These are phyloP conservation scores for Casuarina glauca DNA, from an alignment of 306 rosid genomes.

Conservation along the genomic window DNA sequence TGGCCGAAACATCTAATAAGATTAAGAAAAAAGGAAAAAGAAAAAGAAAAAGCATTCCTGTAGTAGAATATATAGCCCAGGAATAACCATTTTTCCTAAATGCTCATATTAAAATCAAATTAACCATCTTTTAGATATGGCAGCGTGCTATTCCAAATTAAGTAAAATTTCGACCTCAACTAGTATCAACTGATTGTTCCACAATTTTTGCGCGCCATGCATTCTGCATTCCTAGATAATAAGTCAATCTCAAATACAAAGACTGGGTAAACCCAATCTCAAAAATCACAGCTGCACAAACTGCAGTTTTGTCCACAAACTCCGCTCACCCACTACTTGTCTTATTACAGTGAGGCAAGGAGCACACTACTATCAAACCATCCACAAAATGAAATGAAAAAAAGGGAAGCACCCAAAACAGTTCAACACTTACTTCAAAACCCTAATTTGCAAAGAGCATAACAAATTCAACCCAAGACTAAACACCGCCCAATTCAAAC, in stretches of 20 bases:
- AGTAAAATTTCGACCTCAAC: background rate
- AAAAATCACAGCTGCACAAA: background rate
- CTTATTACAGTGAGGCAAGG: background rate
- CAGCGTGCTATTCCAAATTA: background rate
- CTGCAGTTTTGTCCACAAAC: background rate
- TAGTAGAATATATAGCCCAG: too few species aligned
- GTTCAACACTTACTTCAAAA: background rate
- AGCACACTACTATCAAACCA: background rate
- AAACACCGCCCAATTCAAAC: conserved; percentile 10
- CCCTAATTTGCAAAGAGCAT: background rate
- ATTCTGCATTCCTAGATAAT: background rate
- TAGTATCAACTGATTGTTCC: background rate
- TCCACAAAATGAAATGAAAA: background rate
- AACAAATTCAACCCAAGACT: background rate
- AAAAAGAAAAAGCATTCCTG: too few species aligned
- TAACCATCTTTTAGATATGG: background rate
- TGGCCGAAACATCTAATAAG: background rate
- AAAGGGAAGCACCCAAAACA: background rate
- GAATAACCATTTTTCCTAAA: background rate
- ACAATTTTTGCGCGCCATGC: background rate
- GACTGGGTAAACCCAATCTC: background rate
- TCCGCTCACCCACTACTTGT: background rate
- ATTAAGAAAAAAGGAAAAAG: background rate
- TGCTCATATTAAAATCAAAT: background rate
- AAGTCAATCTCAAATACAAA: background rate